Percentiles rank a stretch among this genome's conserved stretches.
Evolutionary conservation across 2,329 filamentous ascomycete genomes (phyloP).

Genomic region (Metarhizium guizhouense): DNA sequence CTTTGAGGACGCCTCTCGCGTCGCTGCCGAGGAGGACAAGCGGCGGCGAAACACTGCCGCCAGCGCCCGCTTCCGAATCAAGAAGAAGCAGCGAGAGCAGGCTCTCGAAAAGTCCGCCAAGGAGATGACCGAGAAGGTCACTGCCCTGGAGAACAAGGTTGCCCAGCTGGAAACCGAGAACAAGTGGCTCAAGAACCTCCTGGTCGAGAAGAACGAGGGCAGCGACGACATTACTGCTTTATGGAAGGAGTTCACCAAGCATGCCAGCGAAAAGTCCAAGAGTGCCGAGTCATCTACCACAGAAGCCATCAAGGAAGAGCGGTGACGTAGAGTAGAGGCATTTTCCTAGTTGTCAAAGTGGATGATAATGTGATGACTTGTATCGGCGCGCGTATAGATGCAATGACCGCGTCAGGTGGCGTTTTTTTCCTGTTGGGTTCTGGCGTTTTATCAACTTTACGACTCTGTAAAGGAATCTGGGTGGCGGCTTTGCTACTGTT

Average conservation of each 20-base stretch:
- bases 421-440: background rate
- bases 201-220: conserved; percentile 72
- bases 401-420: background rate
- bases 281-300: conserved; percentile 14
- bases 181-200: conserved; percentile 70
- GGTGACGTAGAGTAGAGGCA: conserved; percentile 8
- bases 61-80: conserved; percentile 80
- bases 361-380: conserved; percentile 2
- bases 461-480: background rate
- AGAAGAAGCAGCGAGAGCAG: conserved; percentile 93
- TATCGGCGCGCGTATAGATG: background rate
- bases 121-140: conserved; percentile 74
- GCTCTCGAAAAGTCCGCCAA: conserved; percentile 73
- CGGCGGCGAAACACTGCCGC: conserved; percentile 82
- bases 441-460: background rate
- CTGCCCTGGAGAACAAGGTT: conserved; percentile 62
- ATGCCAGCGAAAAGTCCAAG: conserved; percentile 22
- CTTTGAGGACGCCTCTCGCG: conserved; percentile 62
- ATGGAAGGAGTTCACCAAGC: conserved; percentile 41
- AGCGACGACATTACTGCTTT: conserved; percentile 42
- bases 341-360: background rate
- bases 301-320: conserved; percentile 13
- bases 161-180: conserved; percentile 75
- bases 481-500: background rate
- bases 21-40: conserved; percentile 82